Evolutionary conservation across 164 flowering plant genomes (phyloP).

Genomic region (Vitis rupestris): DNA sequence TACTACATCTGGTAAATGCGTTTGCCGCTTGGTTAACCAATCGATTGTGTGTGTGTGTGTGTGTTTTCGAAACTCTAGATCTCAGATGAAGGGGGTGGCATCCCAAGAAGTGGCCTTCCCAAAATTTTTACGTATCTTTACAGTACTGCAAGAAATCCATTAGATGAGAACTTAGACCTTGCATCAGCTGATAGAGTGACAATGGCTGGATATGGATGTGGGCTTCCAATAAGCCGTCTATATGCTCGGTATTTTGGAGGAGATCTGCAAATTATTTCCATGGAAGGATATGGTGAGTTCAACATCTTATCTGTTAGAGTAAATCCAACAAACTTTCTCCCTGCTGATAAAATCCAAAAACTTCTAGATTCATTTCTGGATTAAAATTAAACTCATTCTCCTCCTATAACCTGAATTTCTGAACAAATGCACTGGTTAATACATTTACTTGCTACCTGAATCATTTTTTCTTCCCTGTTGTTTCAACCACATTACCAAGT

Average conservation of each 20-base stretch:
- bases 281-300: conserved; percentile 98
- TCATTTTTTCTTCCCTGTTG: too few relatives aligned
- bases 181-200: conserved; percentile 52
- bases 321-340: too few relatives aligned
- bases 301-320: background rate
- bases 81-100: conserved; percentile 99
- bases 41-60: too few relatives aligned
- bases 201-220: conserved; percentile 99
- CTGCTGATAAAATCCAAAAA: too few relatives aligned
- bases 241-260: conserved; percentile 99
- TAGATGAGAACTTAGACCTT: conserved; percentile 53
- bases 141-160: conserved; percentile 88
- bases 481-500: too few relatives aligned
- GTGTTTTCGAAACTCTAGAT: conserved; percentile 36
- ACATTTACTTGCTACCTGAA: too few relatives aligned
- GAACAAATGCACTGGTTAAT: too few relatives aligned
- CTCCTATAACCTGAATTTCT: too few relatives aligned
- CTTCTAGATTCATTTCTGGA: too few relatives aligned
- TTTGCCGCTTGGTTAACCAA: too few relatives aligned
- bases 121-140: conserved; percentile 93
- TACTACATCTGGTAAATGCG: too few relatives aligned
- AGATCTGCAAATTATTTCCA: conserved; percentile 90
- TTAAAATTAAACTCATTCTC: too few relatives aligned
- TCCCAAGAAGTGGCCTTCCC: conserved; percentile 94
- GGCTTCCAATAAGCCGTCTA: conserved; percentile 93